Percentiles rank a stretch among this genome's conserved stretches.
Evolutionary conservation across 2,329 filamentous ascomycete genomes (phyloP).

Genomic region (Talaromyces sp.): DNA sequence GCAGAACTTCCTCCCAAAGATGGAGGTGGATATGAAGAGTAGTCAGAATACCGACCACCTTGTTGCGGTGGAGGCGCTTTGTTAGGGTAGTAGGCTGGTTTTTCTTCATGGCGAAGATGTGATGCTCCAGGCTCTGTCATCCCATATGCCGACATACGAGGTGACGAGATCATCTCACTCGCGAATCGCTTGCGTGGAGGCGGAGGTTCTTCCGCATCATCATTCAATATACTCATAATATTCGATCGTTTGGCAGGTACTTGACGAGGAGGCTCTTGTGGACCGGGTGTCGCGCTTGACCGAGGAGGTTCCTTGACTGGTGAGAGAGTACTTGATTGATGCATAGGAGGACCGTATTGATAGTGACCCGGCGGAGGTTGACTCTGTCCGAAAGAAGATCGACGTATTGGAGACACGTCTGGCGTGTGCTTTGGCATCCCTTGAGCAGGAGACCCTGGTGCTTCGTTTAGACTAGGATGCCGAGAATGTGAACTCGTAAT

Average conservation of each 20-base stretch:
- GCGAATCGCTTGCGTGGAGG: slow-evolving; percentile 38
- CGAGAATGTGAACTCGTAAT: slow-evolving; percentile 29
- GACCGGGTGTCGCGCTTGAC: slow-evolving; percentile 24
- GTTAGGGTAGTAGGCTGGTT: slow-evolving; percentile 23
- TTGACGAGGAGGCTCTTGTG: slow-evolving; percentile 33
- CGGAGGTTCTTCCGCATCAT: slow-evolving; percentile 42
- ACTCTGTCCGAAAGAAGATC: slow-evolving; percentile 27
- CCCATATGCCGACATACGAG: slow-evolving; percentile 6
- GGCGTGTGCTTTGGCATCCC: slow-evolving; percentile 23
- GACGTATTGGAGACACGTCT: slow-evolving; percentile 29
- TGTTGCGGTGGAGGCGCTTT: slow-evolving; percentile 11
- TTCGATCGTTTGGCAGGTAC: slow-evolving; percentile 44
- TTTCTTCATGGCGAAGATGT: slow-evolving; percentile 16
- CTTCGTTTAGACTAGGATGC: slow-evolving; percentile 25
- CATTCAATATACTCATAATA: slow-evolving; percentile 45
- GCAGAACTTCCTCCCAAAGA: slow-evolving; percentile 20
- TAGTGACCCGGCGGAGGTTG: slow-evolving; percentile 22
- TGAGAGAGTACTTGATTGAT: slow-evolving; percentile 24
- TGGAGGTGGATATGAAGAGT: slow-evolving; percentile 23
- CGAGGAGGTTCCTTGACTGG: slow-evolving; percentile 32
- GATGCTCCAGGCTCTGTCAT: slow-evolving; percentile 13
- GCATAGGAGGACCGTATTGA: slow-evolving; percentile 19
- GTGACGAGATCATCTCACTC: slow-evolving; percentile 24
- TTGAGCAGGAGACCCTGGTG: slow-evolving; percentile 29
- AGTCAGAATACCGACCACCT: slow-evolving; percentile 23